Percentiles rank a stretch among this genome's conserved stretches.
Evolutionary conservation across 768 basidiomycete genomes (phyloP).

Genomic region (Jaapia argillacea): DNA sequence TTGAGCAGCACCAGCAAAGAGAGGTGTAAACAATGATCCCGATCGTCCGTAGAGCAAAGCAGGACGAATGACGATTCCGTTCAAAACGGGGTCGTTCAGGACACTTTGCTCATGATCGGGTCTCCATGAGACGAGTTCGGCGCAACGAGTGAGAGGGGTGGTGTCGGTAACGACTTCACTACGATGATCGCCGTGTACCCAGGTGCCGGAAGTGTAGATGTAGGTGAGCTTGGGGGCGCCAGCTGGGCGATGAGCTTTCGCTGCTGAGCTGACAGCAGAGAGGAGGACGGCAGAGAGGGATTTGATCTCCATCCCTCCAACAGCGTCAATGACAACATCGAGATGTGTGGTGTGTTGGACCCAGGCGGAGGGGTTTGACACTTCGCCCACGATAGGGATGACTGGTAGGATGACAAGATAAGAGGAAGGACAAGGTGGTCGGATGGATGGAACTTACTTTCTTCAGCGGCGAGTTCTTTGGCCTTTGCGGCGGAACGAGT

Average conservation of each 20-base stretch:
- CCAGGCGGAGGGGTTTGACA: constrained; percentile 15
- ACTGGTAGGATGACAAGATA: too few species aligned
- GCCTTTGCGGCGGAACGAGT: constrained; percentile 28
- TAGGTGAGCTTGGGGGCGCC: constrained; percentile 34
- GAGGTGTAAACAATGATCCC: constrained; percentile 22
- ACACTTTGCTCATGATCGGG: constrained; percentile 23
- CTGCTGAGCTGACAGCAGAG: constrained; percentile 16
- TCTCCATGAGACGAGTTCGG: constrained; percentile 22
- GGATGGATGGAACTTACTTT: constrained; percentile 20
- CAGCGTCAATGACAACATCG: constrained; percentile 25
- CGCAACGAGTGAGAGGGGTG: constrained; percentile 17
- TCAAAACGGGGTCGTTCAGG: constrained; percentile 17
- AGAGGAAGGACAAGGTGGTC: background rate
- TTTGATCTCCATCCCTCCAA: constrained; percentile 15
- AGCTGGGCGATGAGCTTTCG: constrained; percentile 11
- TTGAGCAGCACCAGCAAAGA: constrained; percentile 22
- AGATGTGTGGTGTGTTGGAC: constrained; percentile 16
- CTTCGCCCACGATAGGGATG: constrained; percentile 24
- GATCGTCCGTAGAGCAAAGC: constrained; percentile 30
- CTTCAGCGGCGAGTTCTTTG: constrained; percentile 25
- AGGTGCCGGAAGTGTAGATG: constrained; percentile 36
- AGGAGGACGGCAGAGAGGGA: constrained; percentile 15
- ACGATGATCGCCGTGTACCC: constrained; percentile 32
- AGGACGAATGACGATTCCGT: constrained; percentile 38
- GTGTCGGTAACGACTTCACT: constrained; percentile 22